Percentiles rank a stretch among this genome's conserved stretches.
Conservation (phyloP, 805 yeast genomes). For the Naumovozyma castellii region DNA sequence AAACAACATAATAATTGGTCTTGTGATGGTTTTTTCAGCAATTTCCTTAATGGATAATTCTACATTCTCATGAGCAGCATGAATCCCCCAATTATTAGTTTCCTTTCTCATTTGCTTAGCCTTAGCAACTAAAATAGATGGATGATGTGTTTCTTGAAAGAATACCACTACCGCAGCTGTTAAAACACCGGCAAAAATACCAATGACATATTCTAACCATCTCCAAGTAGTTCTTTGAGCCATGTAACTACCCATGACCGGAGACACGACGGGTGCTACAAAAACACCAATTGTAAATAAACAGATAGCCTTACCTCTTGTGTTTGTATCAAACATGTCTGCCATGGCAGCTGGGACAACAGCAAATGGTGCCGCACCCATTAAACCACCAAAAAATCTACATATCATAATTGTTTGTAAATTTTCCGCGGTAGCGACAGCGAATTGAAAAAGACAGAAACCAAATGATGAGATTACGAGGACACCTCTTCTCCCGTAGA, state of each 20-base stretch:
- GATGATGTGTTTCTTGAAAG: conserved; percentile 63
- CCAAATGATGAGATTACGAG: conserved; percentile 48
- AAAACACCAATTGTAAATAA: conserved; percentile 66
- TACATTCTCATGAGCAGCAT: conserved; percentile 65
- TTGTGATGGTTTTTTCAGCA: conserved; percentile 48
- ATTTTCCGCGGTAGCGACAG: conserved; percentile 67
- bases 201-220: conserved; percentile 69
- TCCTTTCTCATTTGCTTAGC: conserved; percentile 53
- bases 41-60: conserved; percentile 50
- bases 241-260: conserved; percentile 69
- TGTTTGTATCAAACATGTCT: conserved; percentile 57
- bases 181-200: conserved; percentile 43
- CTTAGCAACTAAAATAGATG: conserved; percentile 51
- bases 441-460: conserved; percentile 56
- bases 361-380: conserved; percentile 79
- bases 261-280: conserved; percentile 73
- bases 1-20: conserved; percentile 60
- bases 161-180: conserved; percentile 32
- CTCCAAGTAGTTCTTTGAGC: conserved; percentile 70
- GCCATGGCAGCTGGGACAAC: conserved; percentile 83
- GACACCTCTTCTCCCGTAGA: conserved; percentile 61
- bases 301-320: conserved; percentile 72
- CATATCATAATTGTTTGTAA: conserved; percentile 68
- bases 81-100: conserved; percentile 78
- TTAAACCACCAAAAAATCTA: conserved; percentile 70